Percentiles rank a stretch among this genome's conserved stretches.
Conservation (phyloP, 192 early-diverging fungal genomes). For the Allomyces macrogynus region DNA sequence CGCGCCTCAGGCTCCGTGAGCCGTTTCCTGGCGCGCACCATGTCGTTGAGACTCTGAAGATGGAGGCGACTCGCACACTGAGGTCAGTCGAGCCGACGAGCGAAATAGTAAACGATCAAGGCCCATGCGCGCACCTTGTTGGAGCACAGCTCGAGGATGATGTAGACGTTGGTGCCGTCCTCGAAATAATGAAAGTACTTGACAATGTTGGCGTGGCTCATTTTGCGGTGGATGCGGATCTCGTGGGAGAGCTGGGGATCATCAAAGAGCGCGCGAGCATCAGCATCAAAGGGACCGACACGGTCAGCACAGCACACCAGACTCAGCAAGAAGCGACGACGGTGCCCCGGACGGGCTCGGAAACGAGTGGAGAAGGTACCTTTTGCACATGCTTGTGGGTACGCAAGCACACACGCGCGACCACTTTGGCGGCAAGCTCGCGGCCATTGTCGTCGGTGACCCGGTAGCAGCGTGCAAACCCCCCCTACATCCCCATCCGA, state of each 20-base stretch:
- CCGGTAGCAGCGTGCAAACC: conserved; percentile 69
- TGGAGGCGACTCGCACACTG: not conserved
- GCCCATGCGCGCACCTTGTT: conserved; percentile 19
- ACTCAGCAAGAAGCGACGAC: too few species aligned
- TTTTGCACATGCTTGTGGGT: conserved; percentile 11
- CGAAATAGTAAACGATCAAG: not conserved
- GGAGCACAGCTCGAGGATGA: conserved; percentile 81
- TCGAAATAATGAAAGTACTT: conserved; percentile 67
- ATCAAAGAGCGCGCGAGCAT: too few species aligned
- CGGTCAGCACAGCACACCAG: too few species aligned
- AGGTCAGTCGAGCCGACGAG: conserved; percentile 7
- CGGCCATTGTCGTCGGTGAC: conserved; percentile 27
- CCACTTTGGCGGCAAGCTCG: conserved; percentile 39
- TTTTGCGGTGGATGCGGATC: conserved; percentile 51
- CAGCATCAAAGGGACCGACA: too few species aligned
- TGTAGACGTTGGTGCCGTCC: conserved; percentile 64
- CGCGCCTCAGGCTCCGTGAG: conserved; percentile 80
- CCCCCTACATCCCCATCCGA: conserved; percentile 35
- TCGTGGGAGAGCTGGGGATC: conserved; percentile 30
- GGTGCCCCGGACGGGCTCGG: too few species aligned
- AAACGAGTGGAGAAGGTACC: conserved; percentile 1
- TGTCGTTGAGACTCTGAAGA: conserved; percentile 31
- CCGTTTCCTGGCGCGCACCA: conserved; percentile 52
- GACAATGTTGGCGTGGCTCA: conserved; percentile 65
- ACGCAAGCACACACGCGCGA: conserved; percentile 20